A percentile compares a stretch with the other conserved stretches of the same genome.
These are phyloP conservation scores for Melaleuca quinquenervia DNA, from an alignment of 345 rosid species.

Conservation along the genomic window DNA sequence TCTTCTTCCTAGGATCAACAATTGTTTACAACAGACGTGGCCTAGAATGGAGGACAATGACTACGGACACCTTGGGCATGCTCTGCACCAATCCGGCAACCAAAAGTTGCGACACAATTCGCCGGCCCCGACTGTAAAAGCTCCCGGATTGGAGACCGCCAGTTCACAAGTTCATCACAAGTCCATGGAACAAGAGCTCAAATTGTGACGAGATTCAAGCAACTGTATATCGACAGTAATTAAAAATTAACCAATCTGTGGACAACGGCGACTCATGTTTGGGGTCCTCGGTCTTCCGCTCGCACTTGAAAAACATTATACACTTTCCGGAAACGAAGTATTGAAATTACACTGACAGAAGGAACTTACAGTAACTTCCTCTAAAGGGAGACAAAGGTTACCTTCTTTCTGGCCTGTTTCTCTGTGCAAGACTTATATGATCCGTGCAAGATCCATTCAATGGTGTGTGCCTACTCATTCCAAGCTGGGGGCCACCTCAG, in stretches of 20 bases:
- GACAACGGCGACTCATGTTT: not conserved
- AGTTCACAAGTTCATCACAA: not conserved
- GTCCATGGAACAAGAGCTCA: not conserved
- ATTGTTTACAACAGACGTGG: not conserved
- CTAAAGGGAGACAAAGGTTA: not conserved
- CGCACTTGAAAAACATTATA: not conserved
- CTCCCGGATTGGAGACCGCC: not conserved
- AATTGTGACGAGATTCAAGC: not conserved
- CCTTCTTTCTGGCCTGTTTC: not conserved
- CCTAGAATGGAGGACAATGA: not conserved
- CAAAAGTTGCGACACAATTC: not conserved
- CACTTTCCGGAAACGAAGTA: not conserved
- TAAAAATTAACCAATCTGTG: not conserved
- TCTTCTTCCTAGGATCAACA: not conserved
- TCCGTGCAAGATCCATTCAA: slow-evolving; percentile 2
- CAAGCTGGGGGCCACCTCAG: slow-evolving; percentile 90
- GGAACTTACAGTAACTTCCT: not conserved
- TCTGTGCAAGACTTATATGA: not conserved
- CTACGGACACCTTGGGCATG: not conserved
- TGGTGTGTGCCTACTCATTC: slow-evolving; percentile 15
- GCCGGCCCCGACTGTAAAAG: not conserved
- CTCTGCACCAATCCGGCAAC: not conserved
- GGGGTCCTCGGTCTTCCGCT: not conserved
- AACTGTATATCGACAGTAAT: not conserved
- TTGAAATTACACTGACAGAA: not conserved